These are phyloP conservation scores for Alternaria metachromatica DNA, from an alignment of 2,329 filamentous ascomycete species.

Conservation along the genomic window DNA sequence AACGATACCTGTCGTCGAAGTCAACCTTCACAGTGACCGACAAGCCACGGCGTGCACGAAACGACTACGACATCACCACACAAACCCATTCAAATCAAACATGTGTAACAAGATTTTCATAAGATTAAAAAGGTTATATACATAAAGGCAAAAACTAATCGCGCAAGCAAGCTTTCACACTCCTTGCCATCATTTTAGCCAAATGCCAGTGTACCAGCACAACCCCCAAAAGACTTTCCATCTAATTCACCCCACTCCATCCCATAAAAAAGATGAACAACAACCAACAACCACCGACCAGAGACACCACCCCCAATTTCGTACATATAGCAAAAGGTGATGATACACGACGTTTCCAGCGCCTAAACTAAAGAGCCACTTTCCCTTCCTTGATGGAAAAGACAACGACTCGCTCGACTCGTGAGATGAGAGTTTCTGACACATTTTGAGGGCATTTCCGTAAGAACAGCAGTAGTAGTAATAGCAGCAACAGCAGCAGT, in stretches of 20 bases:
- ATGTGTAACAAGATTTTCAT: constrained; percentile 9
- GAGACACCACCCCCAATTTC: constrained; percentile 24
- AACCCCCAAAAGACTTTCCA: constrained; percentile 12
- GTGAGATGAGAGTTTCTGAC: constrained; percentile 38
- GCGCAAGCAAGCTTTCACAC: constrained; percentile 17
- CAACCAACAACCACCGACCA: constrained; percentile 6
- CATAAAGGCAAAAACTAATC: neutral
- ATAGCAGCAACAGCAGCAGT: neutral
- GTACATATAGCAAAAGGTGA: constrained; percentile 30
- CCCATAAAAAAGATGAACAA: neutral
- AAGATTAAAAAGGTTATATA: constrained; percentile 28
- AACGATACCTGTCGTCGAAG: neutral
- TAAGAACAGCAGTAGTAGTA: neutral
- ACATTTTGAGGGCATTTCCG: constrained; percentile 21
- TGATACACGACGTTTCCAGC: constrained; percentile 42
- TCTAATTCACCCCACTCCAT: constrained; percentile 23
- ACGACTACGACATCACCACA: neutral
- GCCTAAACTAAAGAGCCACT: constrained; percentile 24
- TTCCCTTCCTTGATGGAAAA: neutral
- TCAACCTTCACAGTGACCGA: neutral
- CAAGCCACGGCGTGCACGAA: neutral
- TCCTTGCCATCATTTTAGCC: constrained; percentile 1
- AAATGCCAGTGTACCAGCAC: constrained; percentile 29
- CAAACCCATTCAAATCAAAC: neutral
- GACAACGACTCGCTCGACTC: constrained; percentile 17